A percentile compares a stretch with the other conserved stretches of the same genome.
Conservation (phyloP, 495 filamentous ascomycete genomes). For the Evansstolkia leycettana region DNA sequence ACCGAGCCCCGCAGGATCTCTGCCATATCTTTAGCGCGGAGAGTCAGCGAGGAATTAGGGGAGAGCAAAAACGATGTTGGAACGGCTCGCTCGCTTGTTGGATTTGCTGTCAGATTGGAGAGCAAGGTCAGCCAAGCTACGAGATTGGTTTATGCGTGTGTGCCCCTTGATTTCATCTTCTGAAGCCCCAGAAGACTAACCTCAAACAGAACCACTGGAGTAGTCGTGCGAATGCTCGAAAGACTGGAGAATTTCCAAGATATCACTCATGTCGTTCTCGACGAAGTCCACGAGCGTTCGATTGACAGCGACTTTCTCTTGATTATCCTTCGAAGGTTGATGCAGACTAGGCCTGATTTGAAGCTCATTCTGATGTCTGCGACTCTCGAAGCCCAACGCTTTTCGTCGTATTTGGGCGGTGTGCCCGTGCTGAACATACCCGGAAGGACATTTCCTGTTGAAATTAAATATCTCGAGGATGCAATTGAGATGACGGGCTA, state of each 20-base stretch:
- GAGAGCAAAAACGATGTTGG: slow-evolving; percentile 73
- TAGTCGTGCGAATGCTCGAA: slow-evolving; percentile 95
- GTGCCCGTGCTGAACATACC: slow-evolving; percentile 83
- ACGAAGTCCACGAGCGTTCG: slow-evolving; percentile 88
- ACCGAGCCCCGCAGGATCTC: slow-evolving; percentile 96
- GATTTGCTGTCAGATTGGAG: slow-evolving; percentile 88
- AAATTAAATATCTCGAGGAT: slow-evolving; percentile 81
- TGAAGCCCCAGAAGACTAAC: slow-evolving; percentile 3
- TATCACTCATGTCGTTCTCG: slow-evolving; percentile 83
- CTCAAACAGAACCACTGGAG: slow-evolving; percentile 48
- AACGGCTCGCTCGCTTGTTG: slow-evolving; percentile 70
- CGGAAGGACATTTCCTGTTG: slow-evolving; percentile 85
- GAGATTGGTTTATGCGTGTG: slow-evolving; percentile 69
- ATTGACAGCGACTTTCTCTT: slow-evolving; percentile 95
- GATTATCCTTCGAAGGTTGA: slow-evolving; percentile 73
- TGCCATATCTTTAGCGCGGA: slow-evolving; percentile 78
- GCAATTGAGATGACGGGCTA: slow-evolving; percentile 73
- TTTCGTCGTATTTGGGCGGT: slow-evolving; percentile 74
- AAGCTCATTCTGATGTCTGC: slow-evolving; percentile 93
- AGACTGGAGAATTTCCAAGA: slow-evolving; percentile 71
- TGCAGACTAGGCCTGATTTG: slow-evolving; percentile 57
- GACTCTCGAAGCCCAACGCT: slow-evolving; percentile 81
- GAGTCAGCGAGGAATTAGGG: slow-evolving; percentile 90
- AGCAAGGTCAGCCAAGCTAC: slow-evolving; percentile 71
- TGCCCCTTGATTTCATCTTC: slow-evolving; percentile 1